Evolutionary conservation across 495 filamentous ascomycete species (phyloP).

Genomic region (Penicillium coffeae): DNA sequence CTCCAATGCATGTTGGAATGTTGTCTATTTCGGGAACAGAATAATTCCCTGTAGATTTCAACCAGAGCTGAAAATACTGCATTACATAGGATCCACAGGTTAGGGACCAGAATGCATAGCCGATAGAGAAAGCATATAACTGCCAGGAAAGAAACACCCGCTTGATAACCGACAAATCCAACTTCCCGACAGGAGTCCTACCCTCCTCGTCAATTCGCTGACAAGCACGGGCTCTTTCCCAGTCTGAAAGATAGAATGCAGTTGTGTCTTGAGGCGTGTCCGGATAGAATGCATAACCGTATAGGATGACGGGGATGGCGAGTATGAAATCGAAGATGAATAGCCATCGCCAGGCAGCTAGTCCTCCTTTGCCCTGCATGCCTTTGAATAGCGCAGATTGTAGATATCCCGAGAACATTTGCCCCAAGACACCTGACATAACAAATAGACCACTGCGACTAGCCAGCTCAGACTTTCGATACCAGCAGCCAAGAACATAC

Average conservation of each 20-base stretch:
- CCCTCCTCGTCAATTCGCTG: conserved; percentile 10
- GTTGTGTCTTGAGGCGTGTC: conserved; percentile 11
- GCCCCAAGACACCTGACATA: conserved; percentile 10
- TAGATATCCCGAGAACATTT: conserved; percentile 16
- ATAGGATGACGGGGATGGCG: conserved; percentile 15
- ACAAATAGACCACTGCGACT: conserved; percentile 12
- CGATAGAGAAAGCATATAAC: conserved; percentile 29
- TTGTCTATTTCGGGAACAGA: conserved; percentile 7
- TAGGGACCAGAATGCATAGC: conserved; percentile 13
- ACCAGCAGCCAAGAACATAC: conserved; percentile 20
- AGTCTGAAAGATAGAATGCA: conserved; percentile 10
- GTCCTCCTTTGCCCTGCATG: conserved; percentile 49
- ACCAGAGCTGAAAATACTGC: conserved; percentile 7
- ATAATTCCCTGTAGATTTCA: conserved; percentile 1
- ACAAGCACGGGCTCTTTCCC: conserved; percentile 2
- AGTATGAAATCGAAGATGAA: conserved; percentile 56
- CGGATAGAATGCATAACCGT: conserved; percentile 10
- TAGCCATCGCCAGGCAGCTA: conserved; percentile 63
- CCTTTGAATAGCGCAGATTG: conserved; percentile 11
- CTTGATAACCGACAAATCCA: conserved; percentile 24
- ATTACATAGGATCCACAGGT: conserved; percentile 12
- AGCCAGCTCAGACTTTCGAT: conserved; percentile 16
- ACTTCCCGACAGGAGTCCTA: conserved; percentile 3
- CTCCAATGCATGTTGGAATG: conserved; percentile 6
- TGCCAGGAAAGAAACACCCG: conserved; percentile 31